Percentiles rank a stretch among this genome's conserved stretches.
Evolutionary conservation across 176 grass and related monocot genomes (phyloP).

Genomic region (Tuctoria greenei): DNA sequence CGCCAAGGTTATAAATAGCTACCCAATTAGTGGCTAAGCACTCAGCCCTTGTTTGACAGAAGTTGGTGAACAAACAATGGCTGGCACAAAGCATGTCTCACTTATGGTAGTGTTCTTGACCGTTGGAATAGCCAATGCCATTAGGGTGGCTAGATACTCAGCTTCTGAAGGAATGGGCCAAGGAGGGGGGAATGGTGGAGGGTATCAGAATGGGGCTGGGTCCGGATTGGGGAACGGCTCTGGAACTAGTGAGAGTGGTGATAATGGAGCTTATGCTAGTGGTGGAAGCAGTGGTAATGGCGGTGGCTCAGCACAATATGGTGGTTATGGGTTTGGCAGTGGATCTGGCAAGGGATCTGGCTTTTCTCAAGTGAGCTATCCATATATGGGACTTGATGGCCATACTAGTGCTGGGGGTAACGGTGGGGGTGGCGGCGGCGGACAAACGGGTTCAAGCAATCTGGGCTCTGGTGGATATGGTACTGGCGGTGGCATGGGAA

Average conservation of each 20-base stretch:
- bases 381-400: not conserved
- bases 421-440: not conserved
- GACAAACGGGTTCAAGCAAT: not conserved
- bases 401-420: not conserved
- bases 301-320: not conserved
- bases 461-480: not conserved
- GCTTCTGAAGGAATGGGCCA: not conserved
- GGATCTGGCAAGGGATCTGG: not conserved
- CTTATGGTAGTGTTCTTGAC: not conserved
- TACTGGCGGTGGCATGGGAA: not conserved
- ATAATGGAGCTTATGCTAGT: not conserved
- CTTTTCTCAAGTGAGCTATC: not conserved
- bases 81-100: not conserved
- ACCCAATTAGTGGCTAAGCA: not conserved
- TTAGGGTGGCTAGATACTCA: slow-evolving; percentile 10
- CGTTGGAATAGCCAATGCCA: slow-evolving; percentile 23
- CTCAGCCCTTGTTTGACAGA: not conserved
- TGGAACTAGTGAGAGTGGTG: not conserved
- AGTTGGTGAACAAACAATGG: not conserved
- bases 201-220: not conserved
- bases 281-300: not conserved
- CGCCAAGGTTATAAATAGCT: not conserved
- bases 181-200: slow-evolving; percentile 21
- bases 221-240: not conserved
- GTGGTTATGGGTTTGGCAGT: not conserved